A percentile compares a stretch with the other conserved stretches of the same genome.
Evolutionary conservation across 257 asterid species (phyloP).

Genomic region (Henckelia pumila): DNA sequence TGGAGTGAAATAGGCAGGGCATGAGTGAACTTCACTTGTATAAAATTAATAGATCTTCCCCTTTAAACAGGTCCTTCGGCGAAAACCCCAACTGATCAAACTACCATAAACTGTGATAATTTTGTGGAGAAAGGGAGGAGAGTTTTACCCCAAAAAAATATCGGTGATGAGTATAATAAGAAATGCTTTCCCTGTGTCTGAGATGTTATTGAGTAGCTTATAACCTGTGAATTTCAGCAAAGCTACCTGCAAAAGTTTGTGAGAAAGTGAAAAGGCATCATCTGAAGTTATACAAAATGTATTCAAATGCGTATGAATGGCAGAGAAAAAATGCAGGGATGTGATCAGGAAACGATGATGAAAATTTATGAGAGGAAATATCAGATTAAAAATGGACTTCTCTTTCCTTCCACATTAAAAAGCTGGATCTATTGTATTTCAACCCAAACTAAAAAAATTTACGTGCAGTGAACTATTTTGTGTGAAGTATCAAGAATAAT

Average conservation of each 20-base stretch:
- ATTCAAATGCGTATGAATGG: constrained; percentile 1
- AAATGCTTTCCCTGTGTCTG: constrained; percentile 94
- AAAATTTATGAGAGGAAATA: background rate
- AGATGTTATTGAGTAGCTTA: constrained; percentile 70
- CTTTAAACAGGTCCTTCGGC: background rate
- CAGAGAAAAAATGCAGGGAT: constrained; percentile 10
- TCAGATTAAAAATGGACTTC: background rate
- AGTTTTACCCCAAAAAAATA: constrained; percentile 79
- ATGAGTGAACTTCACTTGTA: background rate
- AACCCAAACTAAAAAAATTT: background rate
- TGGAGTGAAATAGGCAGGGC: background rate
- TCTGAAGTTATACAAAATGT: constrained; percentile 6
- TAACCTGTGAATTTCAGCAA: constrained; percentile 95
- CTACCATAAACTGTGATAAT: constrained; percentile 1
- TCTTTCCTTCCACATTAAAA: background rate
- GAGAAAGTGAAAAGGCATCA: constrained; percentile 10
- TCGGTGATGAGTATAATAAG: constrained; percentile 79
- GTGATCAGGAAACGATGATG: constrained; percentile 2
- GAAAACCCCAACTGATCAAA: background rate
- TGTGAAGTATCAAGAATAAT: background rate
- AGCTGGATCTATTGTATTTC: background rate
- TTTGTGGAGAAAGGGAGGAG: constrained; percentile 15
- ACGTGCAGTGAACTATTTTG: too few relatives aligned
- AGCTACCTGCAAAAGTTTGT: constrained; percentile 63
- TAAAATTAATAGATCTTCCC: background rate